phyloP scores from a whole-genome alignment of 108 stramenopile genomes.

The Parmales sp. region DNA sequence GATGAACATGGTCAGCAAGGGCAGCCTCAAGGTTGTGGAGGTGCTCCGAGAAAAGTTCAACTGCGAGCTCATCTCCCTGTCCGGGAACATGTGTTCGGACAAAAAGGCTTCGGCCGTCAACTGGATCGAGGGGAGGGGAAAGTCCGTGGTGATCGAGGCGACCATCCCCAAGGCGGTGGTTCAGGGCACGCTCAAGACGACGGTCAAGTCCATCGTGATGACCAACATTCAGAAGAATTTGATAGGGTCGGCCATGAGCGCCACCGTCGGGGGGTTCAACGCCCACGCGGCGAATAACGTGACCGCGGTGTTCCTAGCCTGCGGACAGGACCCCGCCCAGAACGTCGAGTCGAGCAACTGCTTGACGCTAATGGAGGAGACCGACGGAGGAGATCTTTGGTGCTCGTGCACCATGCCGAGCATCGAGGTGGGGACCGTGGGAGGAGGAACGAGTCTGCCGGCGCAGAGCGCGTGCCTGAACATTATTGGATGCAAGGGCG shows the following conservation, averaged over 20 bases:
- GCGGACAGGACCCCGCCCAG: constrained; percentile 98
- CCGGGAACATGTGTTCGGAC: constrained; percentile 98
- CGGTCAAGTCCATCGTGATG: constrained; percentile 76
- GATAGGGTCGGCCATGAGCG: constrained; percentile 95
- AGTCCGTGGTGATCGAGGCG: constrained; percentile 88
- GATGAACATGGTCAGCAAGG: constrained; percentile 99
- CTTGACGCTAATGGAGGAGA: constrained; percentile 88
- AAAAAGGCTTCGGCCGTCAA: constrained; percentile 97
- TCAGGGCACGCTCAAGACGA: constrained; percentile 78
- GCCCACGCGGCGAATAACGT: constrained; percentile 97
- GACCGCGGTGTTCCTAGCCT: constrained; percentile 94
- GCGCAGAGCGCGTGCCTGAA: constrained; percentile 89
- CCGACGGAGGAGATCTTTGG: constrained; percentile 71
- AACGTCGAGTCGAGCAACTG: constrained; percentile 92
- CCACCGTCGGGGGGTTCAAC: constrained; percentile 91
- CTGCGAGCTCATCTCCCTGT: constrained; percentile 72
- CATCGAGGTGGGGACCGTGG: constrained; percentile 97
- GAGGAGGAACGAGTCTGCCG: constrained; percentile 87
- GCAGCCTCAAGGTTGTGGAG: constrained; percentile 77
- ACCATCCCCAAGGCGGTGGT: constrained; percentile 75
- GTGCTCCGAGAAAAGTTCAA: constrained; percentile 52
- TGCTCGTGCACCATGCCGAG: constrained; percentile 94
- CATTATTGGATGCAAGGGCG: constrained; percentile 82
- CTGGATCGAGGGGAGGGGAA: constrained; percentile 96
- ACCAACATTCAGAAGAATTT: constrained; percentile 91